A percentile compares a stretch with the other conserved stretches of the same genome.
Conservation (phyloP, 768 basidiomycete species). For the Lyophyllum shimeji region DNA sequence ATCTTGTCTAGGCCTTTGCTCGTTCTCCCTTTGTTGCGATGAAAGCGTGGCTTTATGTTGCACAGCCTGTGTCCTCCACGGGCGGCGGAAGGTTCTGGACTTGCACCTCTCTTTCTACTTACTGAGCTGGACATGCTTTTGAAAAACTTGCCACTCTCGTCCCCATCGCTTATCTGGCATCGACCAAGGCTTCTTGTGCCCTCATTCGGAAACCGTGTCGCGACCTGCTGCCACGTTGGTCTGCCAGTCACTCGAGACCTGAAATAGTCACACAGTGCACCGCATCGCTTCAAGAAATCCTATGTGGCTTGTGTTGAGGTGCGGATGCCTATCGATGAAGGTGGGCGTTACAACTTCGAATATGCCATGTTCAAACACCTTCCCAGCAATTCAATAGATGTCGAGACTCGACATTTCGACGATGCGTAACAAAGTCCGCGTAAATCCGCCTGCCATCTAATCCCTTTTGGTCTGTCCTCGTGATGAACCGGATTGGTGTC, state of each 20-base stretch:
- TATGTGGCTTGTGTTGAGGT: not conserved
- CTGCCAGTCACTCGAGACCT: not conserved
- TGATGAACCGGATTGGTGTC: not conserved
- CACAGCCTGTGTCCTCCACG: not conserved
- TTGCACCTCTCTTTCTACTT: not conserved
- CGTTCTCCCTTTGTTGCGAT: not conserved
- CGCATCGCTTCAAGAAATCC: not conserved
- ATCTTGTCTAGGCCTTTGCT: not conserved
- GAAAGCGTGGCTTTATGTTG: not conserved
- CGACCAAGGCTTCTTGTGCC: not conserved
- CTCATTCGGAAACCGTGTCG: not conserved
- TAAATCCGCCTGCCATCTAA: not conserved
- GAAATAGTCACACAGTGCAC: not conserved
- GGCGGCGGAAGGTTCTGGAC: not conserved
- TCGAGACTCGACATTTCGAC: not conserved
- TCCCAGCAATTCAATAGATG: not conserved
- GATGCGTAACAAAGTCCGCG: not conserved
- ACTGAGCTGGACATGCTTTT: not conserved
- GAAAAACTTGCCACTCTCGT: not conserved
- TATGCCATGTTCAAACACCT: not conserved
- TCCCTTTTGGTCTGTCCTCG: not conserved
- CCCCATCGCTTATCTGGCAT: not conserved
- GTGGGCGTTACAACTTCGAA: not conserved
- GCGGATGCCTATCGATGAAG: not conserved
- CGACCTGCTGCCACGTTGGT: not conserved